Base-by-base conservation (phyloP, 2,329 filamentous ascomycete species). In the Monilinia fructicola region DNA sequence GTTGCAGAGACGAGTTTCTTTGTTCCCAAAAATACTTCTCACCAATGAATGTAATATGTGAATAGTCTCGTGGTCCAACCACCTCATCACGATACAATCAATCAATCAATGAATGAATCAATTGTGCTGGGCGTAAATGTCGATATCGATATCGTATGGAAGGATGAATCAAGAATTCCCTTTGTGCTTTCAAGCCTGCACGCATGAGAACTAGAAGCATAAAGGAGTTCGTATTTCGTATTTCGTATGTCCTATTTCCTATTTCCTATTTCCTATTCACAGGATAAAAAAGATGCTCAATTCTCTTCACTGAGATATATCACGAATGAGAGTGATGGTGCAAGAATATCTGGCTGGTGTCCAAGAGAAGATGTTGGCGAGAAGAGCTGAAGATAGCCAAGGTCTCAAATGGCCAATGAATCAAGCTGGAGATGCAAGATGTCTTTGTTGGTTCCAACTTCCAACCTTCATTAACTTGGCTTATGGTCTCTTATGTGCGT, bases 31-130 rank as follows among this genome's bases (percentile, higher is more conserved):
- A 59, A 35, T 35, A 35, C 28, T 60, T 48, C 28, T 48, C 56
- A 35, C 5, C 21, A 16, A 59, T 12, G 21, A 59, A 48, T 60
- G 42, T 35, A 38, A 46, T 48, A 11, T 26, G 6, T 48, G 56
- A 23, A 38, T 60, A 31, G 56, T 60, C 56, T 60, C 42, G 56
- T 60, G 56, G 26, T 26, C 23, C 42, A 48, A 48, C 28, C 11
- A 60, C 26, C 16, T 50, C 26, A 9, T 50, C 44, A 50, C 44
- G 38, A 14, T 3, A 10, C 2, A n/a, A n/a, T n/a, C 35, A 23
- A 21, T 38, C 4, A 52, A 50, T 50, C 10, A n/a, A n/a, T n/a
- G 23, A 23, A 21, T 38, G 4, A 52, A 50, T 50, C 10, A 26
- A 61, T 61, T 61, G 58, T 61, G 58, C 35, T 9, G 28, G 28